A percentile compares a stretch with the other conserved stretches of the same genome.
These are phyloP conservation scores for Aspergillus versicolor DNA, from an alignment of 2,329 filamentous ascomycete genomes.

Conservation along the genomic window DNA sequence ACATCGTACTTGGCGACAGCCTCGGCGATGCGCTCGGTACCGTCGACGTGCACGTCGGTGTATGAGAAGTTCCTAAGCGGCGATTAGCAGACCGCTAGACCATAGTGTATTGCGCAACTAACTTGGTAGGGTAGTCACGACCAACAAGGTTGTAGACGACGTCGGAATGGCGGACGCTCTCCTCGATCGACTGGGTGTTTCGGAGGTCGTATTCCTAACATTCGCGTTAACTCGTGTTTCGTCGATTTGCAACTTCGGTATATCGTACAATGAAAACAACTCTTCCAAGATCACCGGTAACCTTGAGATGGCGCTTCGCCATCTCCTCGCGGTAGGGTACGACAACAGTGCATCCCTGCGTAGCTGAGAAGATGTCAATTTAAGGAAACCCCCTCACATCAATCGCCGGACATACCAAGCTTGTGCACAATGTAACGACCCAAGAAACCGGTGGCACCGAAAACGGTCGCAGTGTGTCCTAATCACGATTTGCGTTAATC, in stretches of 20 bases:
- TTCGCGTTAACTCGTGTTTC: conserved; percentile 15
- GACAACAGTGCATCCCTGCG: conserved; percentile 90
- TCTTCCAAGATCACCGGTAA: conserved; percentile 89
- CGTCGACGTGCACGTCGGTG: conserved; percentile 90
- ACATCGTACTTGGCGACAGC: conserved; percentile 97
- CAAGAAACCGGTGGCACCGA: conserved; percentile 93
- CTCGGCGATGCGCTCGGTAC: conserved; percentile 86
- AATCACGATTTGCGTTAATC: conserved; percentile 29
- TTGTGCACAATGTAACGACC: conserved; percentile 97
- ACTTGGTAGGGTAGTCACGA: conserved; percentile 95
- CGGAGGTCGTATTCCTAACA: conserved; percentile 84
- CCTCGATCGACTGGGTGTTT: conserved; percentile 94
- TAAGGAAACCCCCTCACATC: conserved; percentile 26
- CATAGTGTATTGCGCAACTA: conserved; percentile 31
- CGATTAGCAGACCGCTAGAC: conserved; percentile 30
- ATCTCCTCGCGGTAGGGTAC: conserved; percentile 96
- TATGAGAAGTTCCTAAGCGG: conserved; percentile 80
- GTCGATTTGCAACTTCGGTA: neutral
- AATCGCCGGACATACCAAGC: conserved; percentile 60
- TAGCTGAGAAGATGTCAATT: conserved; percentile 58
- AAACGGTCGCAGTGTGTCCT: conserved; percentile 96
- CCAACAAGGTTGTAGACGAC: conserved; percentile 96
- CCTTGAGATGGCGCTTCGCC: conserved; percentile 94
- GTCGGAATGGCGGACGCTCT: conserved; percentile 94
- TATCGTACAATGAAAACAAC: conserved; percentile 73